phyloP scores from a whole-genome alignment of 768 basidiomycete genomes.

The Collybia sp. region DNA sequence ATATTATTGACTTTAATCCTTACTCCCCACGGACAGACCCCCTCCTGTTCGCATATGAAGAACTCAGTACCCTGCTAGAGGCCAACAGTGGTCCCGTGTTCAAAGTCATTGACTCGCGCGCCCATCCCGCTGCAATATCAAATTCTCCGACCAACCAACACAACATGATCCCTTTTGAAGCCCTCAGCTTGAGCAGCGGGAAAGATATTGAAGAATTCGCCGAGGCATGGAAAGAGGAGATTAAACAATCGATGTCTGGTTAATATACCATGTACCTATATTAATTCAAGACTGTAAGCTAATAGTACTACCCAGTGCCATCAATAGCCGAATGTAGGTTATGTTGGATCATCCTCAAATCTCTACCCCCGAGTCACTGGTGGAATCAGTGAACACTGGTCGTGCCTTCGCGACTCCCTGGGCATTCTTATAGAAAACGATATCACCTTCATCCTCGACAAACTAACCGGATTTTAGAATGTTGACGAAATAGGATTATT shows the following conservation, averaged over 20 bases:
- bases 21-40: constrained; percentile 85
- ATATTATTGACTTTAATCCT: constrained; percentile 90
- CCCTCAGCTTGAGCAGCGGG: constrained; percentile 74
- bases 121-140: constrained; percentile 62
- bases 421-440: constrained; percentile 76
- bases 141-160: constrained; percentile 76
- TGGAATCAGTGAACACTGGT: constrained; percentile 42
- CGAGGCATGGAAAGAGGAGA: constrained; percentile 52
- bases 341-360: constrained; percentile 1
- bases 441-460: constrained; percentile 76
- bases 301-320: constrained; percentile 3
- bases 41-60: constrained; percentile 79
- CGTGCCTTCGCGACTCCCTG: constrained; percentile 56
- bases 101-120: constrained; percentile 67
- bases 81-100: constrained; percentile 23
- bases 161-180: constrained; percentile 92
- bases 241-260: constrained; percentile 28
- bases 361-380: constrained; percentile 5
- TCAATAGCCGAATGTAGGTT: constrained; percentile 3
- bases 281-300: constrained; percentile 1
- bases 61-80: constrained; percentile 44
- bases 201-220: constrained; percentile 71
- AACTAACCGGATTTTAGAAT: constrained; percentile 41
- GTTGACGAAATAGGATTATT: constrained; percentile 3
- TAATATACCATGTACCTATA: neutral